Evolutionary conservation across 805 yeast genomes (phyloP).

Genomic region (Yueomyces sinensis): DNA sequence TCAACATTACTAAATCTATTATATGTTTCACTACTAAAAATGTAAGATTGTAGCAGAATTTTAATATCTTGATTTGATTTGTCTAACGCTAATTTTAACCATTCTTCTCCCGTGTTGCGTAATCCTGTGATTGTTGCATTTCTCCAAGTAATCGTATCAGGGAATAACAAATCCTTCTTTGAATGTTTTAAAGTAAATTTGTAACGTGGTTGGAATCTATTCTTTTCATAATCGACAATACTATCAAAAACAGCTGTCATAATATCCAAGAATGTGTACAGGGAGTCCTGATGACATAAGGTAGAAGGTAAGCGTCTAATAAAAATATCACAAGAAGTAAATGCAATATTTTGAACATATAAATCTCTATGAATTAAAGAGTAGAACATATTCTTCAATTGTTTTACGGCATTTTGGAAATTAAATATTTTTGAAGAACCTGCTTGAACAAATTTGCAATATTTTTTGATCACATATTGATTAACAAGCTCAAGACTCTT

Average conservation of each 20-base stretch:
- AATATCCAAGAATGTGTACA: slow-evolving; percentile 72
- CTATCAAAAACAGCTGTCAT: slow-evolving; percentile 67
- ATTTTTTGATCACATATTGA: slow-evolving; percentile 43
- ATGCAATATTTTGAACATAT: slow-evolving; percentile 66
- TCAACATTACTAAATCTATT: slow-evolving; percentile 35
- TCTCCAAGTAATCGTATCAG: slow-evolving; percentile 75
- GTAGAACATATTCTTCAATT: slow-evolving; percentile 53
- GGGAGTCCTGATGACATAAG: slow-evolving; percentile 57
- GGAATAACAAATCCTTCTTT: slow-evolving; percentile 23
- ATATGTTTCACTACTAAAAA: slow-evolving; percentile 33
- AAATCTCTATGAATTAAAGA: slow-evolving; percentile 68
- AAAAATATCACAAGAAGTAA: slow-evolving; percentile 59
- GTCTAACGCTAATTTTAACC: slow-evolving; percentile 50
- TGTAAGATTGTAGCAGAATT: slow-evolving; percentile 65
- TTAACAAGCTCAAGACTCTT: slow-evolving; percentile 57
- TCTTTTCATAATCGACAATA: slow-evolving; percentile 69
- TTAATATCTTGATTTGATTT: slow-evolving; percentile 63
- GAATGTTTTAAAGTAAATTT: slow-evolving; percentile 37
- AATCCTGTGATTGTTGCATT: slow-evolving; percentile 48
- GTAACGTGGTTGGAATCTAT: slow-evolving; percentile 76
- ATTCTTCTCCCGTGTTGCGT: slow-evolving; percentile 42
- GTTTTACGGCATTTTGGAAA: slow-evolving; percentile 47
- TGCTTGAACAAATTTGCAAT: slow-evolving; percentile 34
- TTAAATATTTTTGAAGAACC: slow-evolving; percentile 45
- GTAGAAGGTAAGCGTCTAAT: slow-evolving; percentile 60